Evolutionary conservation across 2,329 filamentous ascomycete genomes (phyloP), one percentile per base, ranked within the genome.

Genomic region (Pezicula radicicola): DNA sequence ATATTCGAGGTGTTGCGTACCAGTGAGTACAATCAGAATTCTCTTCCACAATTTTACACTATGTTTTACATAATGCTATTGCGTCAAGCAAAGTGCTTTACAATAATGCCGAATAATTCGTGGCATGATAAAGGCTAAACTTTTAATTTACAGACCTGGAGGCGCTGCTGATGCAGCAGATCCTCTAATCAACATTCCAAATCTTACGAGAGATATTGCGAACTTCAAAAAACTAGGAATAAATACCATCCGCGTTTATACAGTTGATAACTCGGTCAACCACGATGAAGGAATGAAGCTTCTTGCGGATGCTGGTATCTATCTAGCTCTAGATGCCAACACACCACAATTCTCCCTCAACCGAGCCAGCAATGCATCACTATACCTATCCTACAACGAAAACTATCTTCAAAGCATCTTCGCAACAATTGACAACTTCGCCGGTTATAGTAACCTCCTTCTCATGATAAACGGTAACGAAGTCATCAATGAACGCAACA

Each of bases 221-320:
- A 45, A 45, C 42, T 88, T 89, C 78, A 78, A 85, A 71, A 77
- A 85, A 58, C 73, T 89, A 46, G 85, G 85, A 43, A 74, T 89
- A 68, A 89, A 89, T 74, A 87, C 85, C 41, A 74, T 89, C 62
- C 85, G 86, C 70, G 80, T 89, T 54, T 89, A 89, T 76, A 86
- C 83, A 1, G 80, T 89, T 60, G 86, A 89, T 72, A 89, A 89
- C 75, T 80, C 81, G 40, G 72, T 75, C 55, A 70, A 83, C 68
- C 86, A 89, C 69, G 84, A 88, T 63, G 77, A 78, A 55, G 88
- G 86, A 71, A 89, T 89, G 86, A 74, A 72, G 45, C 73, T 76
- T 33, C 73, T 89, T 53, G 82, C 83, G 42, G 83, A 81, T 63
- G 85, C 85, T 55, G 85, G 85, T 57, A 89, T 89, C 73, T 89